Base-by-base conservation (phyloP, 495 filamentous ascomycete genomes). In the Bryoglossum gracile region DNA sequence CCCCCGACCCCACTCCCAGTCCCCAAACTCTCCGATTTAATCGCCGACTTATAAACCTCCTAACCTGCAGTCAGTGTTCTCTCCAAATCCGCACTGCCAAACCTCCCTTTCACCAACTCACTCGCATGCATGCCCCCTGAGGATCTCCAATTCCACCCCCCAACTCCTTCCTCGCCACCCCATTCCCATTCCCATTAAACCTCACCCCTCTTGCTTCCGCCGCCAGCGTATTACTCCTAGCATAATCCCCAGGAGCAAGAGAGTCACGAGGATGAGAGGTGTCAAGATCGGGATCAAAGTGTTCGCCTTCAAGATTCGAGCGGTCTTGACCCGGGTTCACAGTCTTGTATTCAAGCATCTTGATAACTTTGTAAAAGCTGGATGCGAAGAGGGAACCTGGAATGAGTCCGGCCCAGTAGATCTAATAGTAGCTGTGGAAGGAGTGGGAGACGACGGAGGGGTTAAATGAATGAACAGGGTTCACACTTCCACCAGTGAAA, bases 401-500 rank as follows among this genome's bases (percentile, higher is more conserved):
- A 14, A 68, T 48, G 4, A 81, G 81, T 0, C 77, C 78, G 8
- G 82, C 30, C 68, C 72, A 82, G 64, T 83, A 83, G 53, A 84
- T 84, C 84, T 82, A 87, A 55, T 86, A 82, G 67, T 85, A 76
- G 36, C 64, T 53, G 0, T 76, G 71, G 63, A 95, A 95, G 14
- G 58, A 64, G 39, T 76, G 80, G 2, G 53, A 60, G 46, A 88
- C 75, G 3, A 84, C 77, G 32, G 72, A 75, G 1, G 85, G 85
- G 4, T 84, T 84, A 47, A 89, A 81, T 1, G 80, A 83, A 19
- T 85, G 75, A 8, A 84, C 81, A 2, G 84, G 84, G 51, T 88
- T 88, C 8, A 89, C 74, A n/a, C 74, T 78, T 25, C 80, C 82
- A 34, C 85, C 84, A 25, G 84, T 89, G 58, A 73, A 87, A 59